Percentiles rank a stretch among this genome's conserved stretches.
Evolutionary conservation across 768 basidiomycete genomes (phyloP).

Genomic region (Trametes coccinea): DNA sequence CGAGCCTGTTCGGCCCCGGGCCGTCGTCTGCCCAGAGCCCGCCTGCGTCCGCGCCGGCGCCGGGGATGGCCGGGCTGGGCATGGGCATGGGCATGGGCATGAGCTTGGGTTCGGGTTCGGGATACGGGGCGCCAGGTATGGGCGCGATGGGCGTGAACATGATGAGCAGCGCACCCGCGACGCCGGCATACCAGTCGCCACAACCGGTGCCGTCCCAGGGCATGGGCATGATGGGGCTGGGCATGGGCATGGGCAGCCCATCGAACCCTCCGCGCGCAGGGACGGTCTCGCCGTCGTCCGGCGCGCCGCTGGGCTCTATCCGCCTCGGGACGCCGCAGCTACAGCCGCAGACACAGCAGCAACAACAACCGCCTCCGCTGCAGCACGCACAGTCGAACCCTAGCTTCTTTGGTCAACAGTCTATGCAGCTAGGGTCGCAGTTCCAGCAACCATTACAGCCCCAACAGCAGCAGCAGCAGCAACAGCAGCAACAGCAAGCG

Average conservation of each 20-base stretch:
- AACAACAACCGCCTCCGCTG: not conserved
- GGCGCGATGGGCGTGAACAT: slow-evolving; percentile 13
- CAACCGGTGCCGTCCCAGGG: slow-evolving; percentile 3
- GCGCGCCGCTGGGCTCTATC: slow-evolving; percentile 23
- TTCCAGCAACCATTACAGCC: slow-evolving; percentile 16
- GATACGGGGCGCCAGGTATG: not conserved
- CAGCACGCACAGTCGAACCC: slow-evolving; percentile 1
- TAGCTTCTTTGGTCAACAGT: not conserved
- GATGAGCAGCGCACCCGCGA: slow-evolving; percentile 5
- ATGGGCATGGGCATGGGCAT: slow-evolving; percentile 18
- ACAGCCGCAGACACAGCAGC: slow-evolving; percentile 19
- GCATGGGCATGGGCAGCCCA: not conserved
- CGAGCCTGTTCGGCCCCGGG: slow-evolving; percentile 53
- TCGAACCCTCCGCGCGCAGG: slow-evolving; percentile 1
- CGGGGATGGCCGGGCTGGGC: slow-evolving; percentile 1
- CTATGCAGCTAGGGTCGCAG: slow-evolving; percentile 19
- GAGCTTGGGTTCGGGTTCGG: slow-evolving; percentile 10
- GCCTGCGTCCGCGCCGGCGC: slow-evolving; percentile 5
- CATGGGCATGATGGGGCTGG: not conserved
- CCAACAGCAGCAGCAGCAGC: slow-evolving; percentile 18
- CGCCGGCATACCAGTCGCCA: slow-evolving; percentile 11
- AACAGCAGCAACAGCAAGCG: slow-evolving; percentile 12
- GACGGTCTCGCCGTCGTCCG: slow-evolving; percentile 19
- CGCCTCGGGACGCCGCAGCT: slow-evolving; percentile 39
- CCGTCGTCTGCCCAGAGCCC: slow-evolving; percentile 2